Base-by-base conservation (phyloP, 1,284 basidiomycete species). In the Inonotus obliquus region DNA sequence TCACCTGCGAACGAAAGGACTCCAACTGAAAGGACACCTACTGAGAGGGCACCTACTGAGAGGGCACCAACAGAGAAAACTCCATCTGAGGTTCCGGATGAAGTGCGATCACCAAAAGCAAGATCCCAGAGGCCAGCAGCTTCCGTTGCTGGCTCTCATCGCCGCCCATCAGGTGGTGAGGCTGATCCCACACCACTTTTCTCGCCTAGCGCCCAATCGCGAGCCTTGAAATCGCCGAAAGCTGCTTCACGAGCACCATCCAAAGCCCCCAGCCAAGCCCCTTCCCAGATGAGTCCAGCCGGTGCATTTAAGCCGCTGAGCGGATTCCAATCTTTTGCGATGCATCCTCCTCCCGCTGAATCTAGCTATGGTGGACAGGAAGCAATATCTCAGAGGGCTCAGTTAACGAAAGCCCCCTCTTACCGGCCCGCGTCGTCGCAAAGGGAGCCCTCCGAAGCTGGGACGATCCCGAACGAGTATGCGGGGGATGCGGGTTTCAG, bases 51-150 rank as follows among this genome's bases (percentile, higher is more conserved):
- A 14, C 53, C 29, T 35, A 32, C 56, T 19, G 58, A 60, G 25
- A 59, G 37, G 37, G 63, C 55, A 17, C 60, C 56, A 10, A 61
- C 63, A 13, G 63, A 64, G 56, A 64, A 45, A 54, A 55, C 59
- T 19, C 37, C 10, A 25, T 54, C 63, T 0, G 60, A 64, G n/a
- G 21, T 48, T 41, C 27, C 49, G 10, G 63, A 64, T 32, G 54
- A 55, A 14, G 17, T 38, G 4, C 52, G 58, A 23, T 63, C 58
- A 4, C 60, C 57, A n/a, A 45, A 38, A 21, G 44, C 54, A 10
- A 32, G 41, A n/a, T 63, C 62, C 17, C 58, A 57, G 51, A 57
- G 23, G 29, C 61, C 61, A 19, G 25, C 37, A 11, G 54, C 45
- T 17, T 63, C 62, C 25, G 47, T 60, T 29, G 41, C 59, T 1